Percentiles rank a stretch among this genome's conserved stretches.
phyloP scores from a whole-genome alignment of 768 basidiomycete genomes.

The Pluteus cervinus region DNA sequence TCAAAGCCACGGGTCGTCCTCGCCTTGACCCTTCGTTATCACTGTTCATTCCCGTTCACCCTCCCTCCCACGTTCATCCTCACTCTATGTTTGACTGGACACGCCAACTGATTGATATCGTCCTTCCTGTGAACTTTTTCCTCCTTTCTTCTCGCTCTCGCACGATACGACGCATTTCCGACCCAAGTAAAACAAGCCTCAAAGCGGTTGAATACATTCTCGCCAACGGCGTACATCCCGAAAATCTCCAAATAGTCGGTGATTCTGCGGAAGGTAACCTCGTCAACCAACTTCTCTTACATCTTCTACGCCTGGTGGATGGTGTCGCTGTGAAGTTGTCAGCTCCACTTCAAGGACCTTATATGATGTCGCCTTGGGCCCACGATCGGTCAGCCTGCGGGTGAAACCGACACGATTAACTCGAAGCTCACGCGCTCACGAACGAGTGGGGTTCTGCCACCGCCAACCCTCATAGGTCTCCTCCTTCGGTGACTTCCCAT shows the following conservation, averaged over 20 bases:
- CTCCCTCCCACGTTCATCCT: too few relatives aligned
- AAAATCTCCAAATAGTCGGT: slow-evolving; percentile 21
- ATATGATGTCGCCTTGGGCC: slow-evolving; percentile 27
- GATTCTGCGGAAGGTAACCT: slow-evolving; percentile 30
- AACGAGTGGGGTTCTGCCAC: too few relatives aligned
- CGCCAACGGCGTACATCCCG: slow-evolving; percentile 17
- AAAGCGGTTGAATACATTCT: slow-evolving; percentile 22
- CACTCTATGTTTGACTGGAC: too few relatives aligned
- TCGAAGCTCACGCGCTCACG: too few relatives aligned
- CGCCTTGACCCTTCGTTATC: too few relatives aligned
- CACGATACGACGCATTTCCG: slow-evolving; percentile 22
- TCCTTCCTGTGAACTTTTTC: background rate
- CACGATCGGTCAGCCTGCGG: too few relatives aligned
- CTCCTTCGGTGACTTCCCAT: too few relatives aligned
- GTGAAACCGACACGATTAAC: too few relatives aligned
- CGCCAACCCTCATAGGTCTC: too few relatives aligned
- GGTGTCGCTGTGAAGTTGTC: slow-evolving; percentile 12
- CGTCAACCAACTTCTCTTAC: slow-evolving; percentile 19
- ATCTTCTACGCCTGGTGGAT: slow-evolving; percentile 23
- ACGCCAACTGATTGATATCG: background rate
- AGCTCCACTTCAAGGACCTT: slow-evolving; percentile 15
- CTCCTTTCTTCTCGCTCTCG: slow-evolving; percentile 12
- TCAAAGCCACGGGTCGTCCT: too few relatives aligned
- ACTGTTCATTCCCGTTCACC: too few relatives aligned
- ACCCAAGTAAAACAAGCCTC: slow-evolving; percentile 20